These are phyloP conservation scores for Eucalyptus erythrocorys DNA, from an alignment of 345 rosid species.

Conservation along the genomic window DNA sequence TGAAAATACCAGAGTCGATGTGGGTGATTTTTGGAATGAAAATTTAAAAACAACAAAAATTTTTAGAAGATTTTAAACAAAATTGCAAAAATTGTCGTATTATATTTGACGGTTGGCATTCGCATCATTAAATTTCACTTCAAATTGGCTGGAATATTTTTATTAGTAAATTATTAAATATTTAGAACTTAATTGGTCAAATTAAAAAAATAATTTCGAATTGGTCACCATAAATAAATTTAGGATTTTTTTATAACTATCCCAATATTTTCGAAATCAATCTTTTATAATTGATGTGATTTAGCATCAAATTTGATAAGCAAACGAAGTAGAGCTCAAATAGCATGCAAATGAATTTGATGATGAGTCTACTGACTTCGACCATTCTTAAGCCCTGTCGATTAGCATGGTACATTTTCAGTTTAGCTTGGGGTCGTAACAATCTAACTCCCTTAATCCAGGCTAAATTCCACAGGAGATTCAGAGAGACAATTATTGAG, in stretches of 20 bases:
- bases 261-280: not conserved
- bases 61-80: no score
- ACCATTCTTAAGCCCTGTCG: not conserved
- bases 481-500: no score
- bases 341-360: not conserved
- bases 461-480: not conserved
- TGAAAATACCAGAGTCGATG: rapidly evolving
- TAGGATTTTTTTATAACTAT: no score
- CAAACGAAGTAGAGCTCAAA: not conserved
- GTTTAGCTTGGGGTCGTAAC: not conserved
- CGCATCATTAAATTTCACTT: rapidly evolving
- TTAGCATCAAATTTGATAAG: not conserved
- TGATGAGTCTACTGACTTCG: rapidly evolving
- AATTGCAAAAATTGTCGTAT: not conserved
- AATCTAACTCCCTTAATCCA: not conserved
- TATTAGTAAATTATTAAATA: no score
- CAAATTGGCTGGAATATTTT: rapidly evolving
- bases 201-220: no score
- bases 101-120: not conserved
- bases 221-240: no score
- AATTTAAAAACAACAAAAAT: no score
- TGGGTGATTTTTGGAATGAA: not conserved
- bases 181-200: no score
- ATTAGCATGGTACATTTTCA: rapidly evolving
- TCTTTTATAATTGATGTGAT: not conserved